These are phyloP conservation scores for Penicillium sclerotigenum DNA, from an alignment of 2,329 filamentous ascomycete species.

Conservation along the genomic window DNA sequence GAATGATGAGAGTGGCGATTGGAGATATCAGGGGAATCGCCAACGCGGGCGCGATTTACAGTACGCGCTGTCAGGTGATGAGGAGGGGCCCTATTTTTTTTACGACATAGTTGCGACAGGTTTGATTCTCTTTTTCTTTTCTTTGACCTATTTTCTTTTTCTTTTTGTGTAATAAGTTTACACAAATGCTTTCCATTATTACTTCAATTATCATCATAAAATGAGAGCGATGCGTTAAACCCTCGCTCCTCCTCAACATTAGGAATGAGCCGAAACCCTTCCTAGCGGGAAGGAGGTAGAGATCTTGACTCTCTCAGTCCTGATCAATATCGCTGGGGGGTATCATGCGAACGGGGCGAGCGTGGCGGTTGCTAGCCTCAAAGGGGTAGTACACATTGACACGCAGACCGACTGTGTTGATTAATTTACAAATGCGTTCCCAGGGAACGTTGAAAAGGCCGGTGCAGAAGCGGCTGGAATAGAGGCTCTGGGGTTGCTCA, in stretches of 20 bases:
- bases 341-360: not conserved
- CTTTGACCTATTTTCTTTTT: not conserved
- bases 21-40: not conserved
- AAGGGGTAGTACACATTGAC: constrained; percentile 35
- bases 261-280: not conserved
- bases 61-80: constrained; percentile 26
- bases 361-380: not conserved
- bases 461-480: constrained; percentile 57
- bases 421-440: constrained; percentile 46
- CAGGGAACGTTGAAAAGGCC: constrained; percentile 57
- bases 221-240: not conserved
- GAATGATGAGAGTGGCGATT: not conserved
- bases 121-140: not conserved
- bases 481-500: constrained; percentile 27
- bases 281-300: not conserved
- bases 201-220: not conserved
- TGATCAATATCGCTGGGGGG: not conserved
- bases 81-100: not conserved
- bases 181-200: not conserved
- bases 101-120: not conserved
- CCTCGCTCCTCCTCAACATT: not conserved
- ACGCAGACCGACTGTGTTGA: constrained; percentile 41
- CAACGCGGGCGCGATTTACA: constrained; percentile 17
- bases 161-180: not conserved
- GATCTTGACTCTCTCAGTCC: not conserved